Evolutionary conservation across 225 moss, liverwort and hornwort genomes (phyloP).

Genomic region (Ulota crispa): DNA sequence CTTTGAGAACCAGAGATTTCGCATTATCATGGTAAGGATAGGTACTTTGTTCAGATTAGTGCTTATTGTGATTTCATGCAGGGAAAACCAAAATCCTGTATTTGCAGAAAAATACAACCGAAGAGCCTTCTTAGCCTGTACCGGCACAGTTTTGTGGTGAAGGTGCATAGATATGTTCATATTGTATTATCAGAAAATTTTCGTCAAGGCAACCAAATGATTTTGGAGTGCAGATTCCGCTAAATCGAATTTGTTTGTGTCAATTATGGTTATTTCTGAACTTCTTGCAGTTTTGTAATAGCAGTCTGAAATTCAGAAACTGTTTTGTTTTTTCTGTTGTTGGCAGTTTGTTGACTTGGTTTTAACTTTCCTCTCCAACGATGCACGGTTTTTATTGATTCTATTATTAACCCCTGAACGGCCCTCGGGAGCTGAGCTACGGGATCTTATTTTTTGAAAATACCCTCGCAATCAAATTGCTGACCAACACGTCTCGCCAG

Average conservation of each 20-base stretch:
- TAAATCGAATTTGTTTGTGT: not conserved
- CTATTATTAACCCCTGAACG: too few relatives aligned
- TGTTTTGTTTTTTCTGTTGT: not conserved
- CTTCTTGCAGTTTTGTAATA: not conserved
- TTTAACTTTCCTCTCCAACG: not conserved
- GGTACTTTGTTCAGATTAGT: not conserved
- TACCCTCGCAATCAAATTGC: too few relatives aligned
- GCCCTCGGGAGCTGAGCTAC: too few relatives aligned
- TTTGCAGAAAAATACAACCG: not conserved
- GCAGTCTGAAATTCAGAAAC: not conserved
- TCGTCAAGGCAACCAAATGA: not conserved
- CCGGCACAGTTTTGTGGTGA: slow-evolving; percentile 24
- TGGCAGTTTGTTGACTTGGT: not conserved
- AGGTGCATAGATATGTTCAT: slow-evolving; percentile 34
- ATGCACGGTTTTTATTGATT: not conserved
- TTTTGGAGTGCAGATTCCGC: slow-evolving; percentile 6
- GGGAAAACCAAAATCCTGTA: not conserved
- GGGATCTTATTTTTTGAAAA: too few relatives aligned
- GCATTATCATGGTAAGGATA: not conserved
- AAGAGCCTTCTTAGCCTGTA: slow-evolving; percentile 21
- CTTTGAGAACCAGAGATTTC: not conserved
- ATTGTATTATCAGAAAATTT: slow-evolving; percentile 32
- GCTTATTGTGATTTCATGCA: not conserved
- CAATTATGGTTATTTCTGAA: not conserved
- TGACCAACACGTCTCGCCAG: too few relatives aligned